Base-by-base conservation (phyloP, 352 stramenopile species). In the Pythium biforme region DNA sequence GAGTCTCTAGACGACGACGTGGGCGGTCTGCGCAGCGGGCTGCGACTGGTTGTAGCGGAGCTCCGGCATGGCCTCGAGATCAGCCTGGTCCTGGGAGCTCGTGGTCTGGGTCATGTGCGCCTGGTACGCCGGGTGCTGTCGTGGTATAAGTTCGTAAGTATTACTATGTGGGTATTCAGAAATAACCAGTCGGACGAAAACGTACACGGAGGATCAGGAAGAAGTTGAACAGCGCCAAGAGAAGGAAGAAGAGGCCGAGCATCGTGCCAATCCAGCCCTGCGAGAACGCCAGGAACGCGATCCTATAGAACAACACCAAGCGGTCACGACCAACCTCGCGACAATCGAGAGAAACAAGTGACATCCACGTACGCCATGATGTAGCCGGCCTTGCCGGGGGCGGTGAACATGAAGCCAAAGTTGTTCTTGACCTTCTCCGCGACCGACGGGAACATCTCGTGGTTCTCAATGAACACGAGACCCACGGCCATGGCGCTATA, bases 371-470 rank as follows among this genome's bases (percentile, higher is more conserved):
- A 92, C 83, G 79, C 85, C 40, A 94, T 73, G 52, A 94, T 92
- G 75, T 90, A 94, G 17, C 73, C 77, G 27, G 85, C 84, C 62
- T 90, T 90, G 72, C 85, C 85, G n/a, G 76, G 81, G 27, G 83
- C 85, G 17, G 77, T 92, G 72, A 94, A 94, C 85, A 94, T 94
- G 65, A 94, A 94, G 43, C 81, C 85, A 68, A 94, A 94, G 78
- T 94, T 94, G 45, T 81, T 55, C 77, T 94, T 94, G 26, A 92
- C 79, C 50, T 89, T 87, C 59, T 90, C 75, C 10, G 83, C 80
- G 7, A 90, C 40, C 26, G 79, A 89, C 19, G 85, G 83, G 67
- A 94, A 94, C 60, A 79, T 78, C 55, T 94, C 83, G 56, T 92
- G 85, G 69, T 92, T 92, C 68, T 94, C 85, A 61, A 94, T 73